Evolutionary conservation across 176 grass and related monocot genomes (phyloP).

Genomic region (Dactylis glomerata): DNA sequence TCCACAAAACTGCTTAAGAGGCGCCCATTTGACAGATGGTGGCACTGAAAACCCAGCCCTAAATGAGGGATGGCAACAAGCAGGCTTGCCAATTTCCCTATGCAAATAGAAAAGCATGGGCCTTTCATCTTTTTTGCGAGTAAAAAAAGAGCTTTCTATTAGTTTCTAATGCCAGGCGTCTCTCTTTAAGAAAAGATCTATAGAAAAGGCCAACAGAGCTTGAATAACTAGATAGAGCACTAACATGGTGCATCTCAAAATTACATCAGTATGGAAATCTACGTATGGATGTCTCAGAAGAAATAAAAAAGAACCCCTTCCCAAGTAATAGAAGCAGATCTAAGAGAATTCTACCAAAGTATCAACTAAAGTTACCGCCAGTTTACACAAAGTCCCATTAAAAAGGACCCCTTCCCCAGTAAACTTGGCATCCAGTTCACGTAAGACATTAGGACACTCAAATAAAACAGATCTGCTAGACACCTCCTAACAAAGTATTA

Average conservation of each 20-base stretch:
- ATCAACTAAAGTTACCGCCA: background rate
- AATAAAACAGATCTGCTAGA: background rate
- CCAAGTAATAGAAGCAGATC: background rate
- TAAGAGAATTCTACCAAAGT: slow-evolving; percentile 11
- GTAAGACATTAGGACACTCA: background rate
- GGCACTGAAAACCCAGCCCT: background rate
- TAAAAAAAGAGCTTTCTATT: background rate
- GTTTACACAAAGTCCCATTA: background rate
- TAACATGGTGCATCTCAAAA: background rate
- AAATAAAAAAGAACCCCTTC: background rate
- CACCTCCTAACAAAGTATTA: background rate
- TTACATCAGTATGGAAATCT: background rate
- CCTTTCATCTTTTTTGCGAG: background rate
- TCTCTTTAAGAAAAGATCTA: background rate
- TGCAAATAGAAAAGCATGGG: background rate
- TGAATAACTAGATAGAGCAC: slow-evolving; percentile 16
- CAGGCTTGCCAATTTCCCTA: background rate
- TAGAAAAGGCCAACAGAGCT: background rate
- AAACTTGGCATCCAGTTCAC: slow-evolving; percentile 2
- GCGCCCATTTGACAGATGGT: slow-evolving; percentile 2
- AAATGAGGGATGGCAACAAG: background rate
- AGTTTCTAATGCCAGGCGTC: background rate
- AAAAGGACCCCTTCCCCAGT: background rate
- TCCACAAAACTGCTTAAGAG: slow-evolving; percentile 21
- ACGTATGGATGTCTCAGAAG: background rate